Base-by-base conservation (phyloP, 208 protist species). In the Hexamita inflata region DNA sequence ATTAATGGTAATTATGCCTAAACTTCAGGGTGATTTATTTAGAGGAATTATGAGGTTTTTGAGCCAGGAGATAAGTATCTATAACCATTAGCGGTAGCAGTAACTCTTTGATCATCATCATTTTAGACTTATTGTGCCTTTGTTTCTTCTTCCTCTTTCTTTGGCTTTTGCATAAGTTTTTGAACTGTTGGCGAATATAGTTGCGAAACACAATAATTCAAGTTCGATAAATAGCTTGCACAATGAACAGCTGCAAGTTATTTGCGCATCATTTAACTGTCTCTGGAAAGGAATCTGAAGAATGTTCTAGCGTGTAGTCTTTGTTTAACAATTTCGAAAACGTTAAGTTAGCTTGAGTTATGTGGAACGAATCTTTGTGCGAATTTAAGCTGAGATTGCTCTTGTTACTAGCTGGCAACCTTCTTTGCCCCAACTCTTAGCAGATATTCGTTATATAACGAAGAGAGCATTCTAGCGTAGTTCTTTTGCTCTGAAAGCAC, bases 1-100 rank as follows among this genome's bases (percentile, higher is more conserved):
- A 70, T 35, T 32, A 70, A 45, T 24, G 64, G 64, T 29, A 70
- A 38, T 45, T 70, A 7, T 57, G 38, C 28, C 9, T 42, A 49
- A n/a, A 38, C 64, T 2, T 4, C 7, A 9, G 64, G 64, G 64
- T 7, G 9, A 15, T 19, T 24, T 28, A 38, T 45, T 38, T 70
- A 34, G n/a, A 70, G 11, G 15, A 70, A 42, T 45, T 70, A 38
- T n/a, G 34, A 49, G 38, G 64, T 42, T 38, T 70, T 70, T n/a
- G 64, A 7, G n/a, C 38, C 26, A 15, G 64, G 38, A 11, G 64
- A 70, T 49, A 70, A 34, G 7, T n/a, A n/a, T n/a, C n/a, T n/a
- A n/a, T n/a, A n/a, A n/a, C n/a, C n/a, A n/a, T n/a, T n/a, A n/a
- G n/a, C n/a, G n/a, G n/a, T n/a, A n/a, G n/a, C n/a, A n/a, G n/a